phyloP scores from a whole-genome alignment of 805 yeast species.

The Saccharomycopsis sp. region DNA sequence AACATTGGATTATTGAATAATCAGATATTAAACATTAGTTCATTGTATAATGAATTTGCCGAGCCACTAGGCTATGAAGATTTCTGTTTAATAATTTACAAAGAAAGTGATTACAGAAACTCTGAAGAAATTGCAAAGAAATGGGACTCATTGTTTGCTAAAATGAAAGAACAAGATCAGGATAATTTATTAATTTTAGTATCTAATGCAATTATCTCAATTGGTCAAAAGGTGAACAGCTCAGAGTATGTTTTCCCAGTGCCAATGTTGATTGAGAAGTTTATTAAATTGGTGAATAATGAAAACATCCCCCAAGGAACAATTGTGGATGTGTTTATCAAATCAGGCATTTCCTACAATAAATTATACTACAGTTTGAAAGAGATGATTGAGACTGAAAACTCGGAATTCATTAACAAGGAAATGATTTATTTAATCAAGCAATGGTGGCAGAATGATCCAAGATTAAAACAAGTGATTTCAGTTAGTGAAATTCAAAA shows the following conservation, averaged over 20 bases:
- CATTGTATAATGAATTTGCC: conserved; percentile 77
- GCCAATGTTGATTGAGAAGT: conserved; percentile 57
- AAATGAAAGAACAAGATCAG: conserved; percentile 30
- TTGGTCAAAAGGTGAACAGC: conserved; percentile 59
- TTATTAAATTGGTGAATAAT: conserved; percentile 47
- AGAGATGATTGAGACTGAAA: conserved; percentile 54
- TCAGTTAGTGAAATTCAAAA: conserved; percentile 38
- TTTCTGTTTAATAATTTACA: conserved; percentile 68
- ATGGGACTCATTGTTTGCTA: conserved; percentile 70
- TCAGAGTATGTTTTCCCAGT: conserved; percentile 80
- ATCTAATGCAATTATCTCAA: conserved; percentile 27
- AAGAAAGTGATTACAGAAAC: conserved; percentile 78
- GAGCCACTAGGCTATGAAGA: conserved; percentile 86
- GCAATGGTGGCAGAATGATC: conserved; percentile 60
- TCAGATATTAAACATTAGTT: conserved; percentile 63
- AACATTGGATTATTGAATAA: conserved; percentile 52
- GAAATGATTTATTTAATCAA: conserved; percentile 62
- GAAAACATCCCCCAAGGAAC: conserved; percentile 41
- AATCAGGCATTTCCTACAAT: conserved; percentile 57
- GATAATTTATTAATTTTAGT: conserved; percentile 18
- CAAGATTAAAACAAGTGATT: conserved; percentile 52
- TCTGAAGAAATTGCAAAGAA: conserved; percentile 73
- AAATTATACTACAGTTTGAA: conserved; percentile 59
- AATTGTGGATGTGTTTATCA: conserved; percentile 53
- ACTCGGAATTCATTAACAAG: conserved; percentile 29